A percentile compares a stretch with the other conserved stretches of the same genome.
phyloP scores from a whole-genome alignment of 2,329 filamentous ascomycete species.

The Cytospora leucostoma region DNA sequence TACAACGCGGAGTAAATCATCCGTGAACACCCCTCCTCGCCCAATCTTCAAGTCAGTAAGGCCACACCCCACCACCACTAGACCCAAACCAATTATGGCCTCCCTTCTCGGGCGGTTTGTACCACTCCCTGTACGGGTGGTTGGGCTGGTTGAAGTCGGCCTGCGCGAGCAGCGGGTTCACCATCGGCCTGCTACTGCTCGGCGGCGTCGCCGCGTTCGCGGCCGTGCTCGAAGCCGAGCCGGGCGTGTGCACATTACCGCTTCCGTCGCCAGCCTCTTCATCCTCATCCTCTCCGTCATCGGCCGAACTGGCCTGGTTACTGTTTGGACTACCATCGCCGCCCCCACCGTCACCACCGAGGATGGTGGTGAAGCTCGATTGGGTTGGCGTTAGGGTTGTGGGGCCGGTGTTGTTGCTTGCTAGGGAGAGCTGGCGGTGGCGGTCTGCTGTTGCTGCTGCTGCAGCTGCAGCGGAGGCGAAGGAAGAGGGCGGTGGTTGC shows the following conservation, averaged over 20 bases:
- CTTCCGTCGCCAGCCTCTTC: too few species aligned
- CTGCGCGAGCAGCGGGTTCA: slow-evolving; percentile 68
- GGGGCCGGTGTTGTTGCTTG: slow-evolving; percentile 8
- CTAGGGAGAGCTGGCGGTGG: slow-evolving; percentile 21
- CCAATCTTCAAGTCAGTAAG: slow-evolving; percentile 7
- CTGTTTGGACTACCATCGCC: slow-evolving; percentile 2
- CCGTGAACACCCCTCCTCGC: neutral
- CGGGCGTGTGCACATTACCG: slow-evolving; percentile 21
- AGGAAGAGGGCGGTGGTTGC: slow-evolving; percentile 28
- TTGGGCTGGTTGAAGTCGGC: slow-evolving; percentile 78
- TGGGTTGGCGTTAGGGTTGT: neutral
- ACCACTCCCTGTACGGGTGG: slow-evolving; percentile 80
- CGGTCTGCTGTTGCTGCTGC: slow-evolving; percentile 29
- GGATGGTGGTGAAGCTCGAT: slow-evolving; percentile 9
- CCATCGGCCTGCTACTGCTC: slow-evolving; percentile 42
- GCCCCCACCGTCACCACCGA: neutral
- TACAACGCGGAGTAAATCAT: too few species aligned
- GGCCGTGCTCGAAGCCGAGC: slow-evolving; percentile 20
- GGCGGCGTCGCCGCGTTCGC: slow-evolving; percentile 32
- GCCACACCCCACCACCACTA: slow-evolving; percentile 19
- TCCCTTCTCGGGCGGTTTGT: slow-evolving; percentile 65
- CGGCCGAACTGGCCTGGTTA: slow-evolving; percentile 22
- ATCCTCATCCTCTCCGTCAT: too few species aligned
- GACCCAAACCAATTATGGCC: slow-evolving; percentile 30
- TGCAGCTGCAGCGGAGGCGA: slow-evolving; percentile 29